Conservation (phyloP, 2,329 filamentous ascomycete species). For the Beauveria scarabaeidicola region DNA sequence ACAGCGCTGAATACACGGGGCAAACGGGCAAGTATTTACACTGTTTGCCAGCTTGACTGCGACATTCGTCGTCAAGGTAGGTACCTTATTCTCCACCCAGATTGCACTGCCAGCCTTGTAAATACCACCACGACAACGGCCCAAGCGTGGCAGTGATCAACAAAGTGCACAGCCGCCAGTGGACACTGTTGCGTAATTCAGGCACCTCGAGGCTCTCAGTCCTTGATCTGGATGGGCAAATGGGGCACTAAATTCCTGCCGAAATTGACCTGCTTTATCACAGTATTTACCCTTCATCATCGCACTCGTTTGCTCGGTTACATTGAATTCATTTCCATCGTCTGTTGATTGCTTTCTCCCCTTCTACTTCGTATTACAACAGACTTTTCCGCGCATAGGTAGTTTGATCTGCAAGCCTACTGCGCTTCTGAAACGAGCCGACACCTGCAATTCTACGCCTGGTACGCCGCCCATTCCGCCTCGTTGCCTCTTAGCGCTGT, state of each 20-base stretch:
- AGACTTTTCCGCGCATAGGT: not conserved
- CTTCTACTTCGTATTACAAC: not conserved
- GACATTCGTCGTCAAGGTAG: not conserved
- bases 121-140: not conserved
- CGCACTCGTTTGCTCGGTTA: not conserved
- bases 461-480: not conserved
- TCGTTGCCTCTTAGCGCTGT: not conserved
- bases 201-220: not conserved
- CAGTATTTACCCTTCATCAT: conserved; percentile 2
- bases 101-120: not conserved
- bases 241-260: not conserved
- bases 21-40: not conserved
- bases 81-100: not conserved
- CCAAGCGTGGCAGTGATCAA: not conserved
- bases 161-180: not conserved
- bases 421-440: conserved; percentile 6
- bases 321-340: not conserved
- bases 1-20: not conserved
- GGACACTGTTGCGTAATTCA: conserved; percentile 7
- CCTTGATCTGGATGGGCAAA: not conserved
- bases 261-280: not conserved
- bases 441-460: conserved; percentile 6
- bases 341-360: not conserved
- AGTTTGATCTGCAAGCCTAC: not conserved
- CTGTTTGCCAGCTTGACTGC: not conserved